Conservation (phyloP, 176 grass and related monocot genomes). For the Calamus simplicifolius region DNA sequence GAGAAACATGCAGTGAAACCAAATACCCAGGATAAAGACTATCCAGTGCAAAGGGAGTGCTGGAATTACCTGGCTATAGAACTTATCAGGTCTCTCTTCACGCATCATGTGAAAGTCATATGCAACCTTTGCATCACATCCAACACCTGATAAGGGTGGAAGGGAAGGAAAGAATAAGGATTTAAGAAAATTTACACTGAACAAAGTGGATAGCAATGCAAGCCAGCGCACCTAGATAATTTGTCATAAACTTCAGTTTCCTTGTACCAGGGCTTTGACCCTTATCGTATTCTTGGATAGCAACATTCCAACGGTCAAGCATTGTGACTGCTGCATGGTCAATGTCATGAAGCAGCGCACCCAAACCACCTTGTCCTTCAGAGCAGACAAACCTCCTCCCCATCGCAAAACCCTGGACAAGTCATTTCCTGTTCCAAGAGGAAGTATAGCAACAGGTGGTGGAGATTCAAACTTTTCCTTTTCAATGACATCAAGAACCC, state of each 20-base stretch:
- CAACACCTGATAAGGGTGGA: constrained; percentile 43
- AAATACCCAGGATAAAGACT: too few species aligned
- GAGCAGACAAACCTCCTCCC: constrained; percentile 81
- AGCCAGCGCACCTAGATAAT: constrained; percentile 64
- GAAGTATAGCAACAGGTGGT: constrained; percentile 89
- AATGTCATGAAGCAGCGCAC: constrained; percentile 61
- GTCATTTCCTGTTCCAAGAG: constrained; percentile 89
- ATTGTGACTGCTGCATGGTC: constrained; percentile 69
- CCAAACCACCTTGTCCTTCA: constrained; percentile 67
- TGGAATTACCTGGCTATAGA: constrained; percentile 66
- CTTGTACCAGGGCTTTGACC: constrained; percentile 33
- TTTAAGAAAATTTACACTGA: neutral
- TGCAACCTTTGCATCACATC: constrained; percentile 97
- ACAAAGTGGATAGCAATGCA: constrained; percentile 4
- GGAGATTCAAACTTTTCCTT: constrained; percentile 80
- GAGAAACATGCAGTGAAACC: too few species aligned
- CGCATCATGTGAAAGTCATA: constrained; percentile 80
- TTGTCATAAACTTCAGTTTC: constrained; percentile 86
- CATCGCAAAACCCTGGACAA: constrained; percentile 66
- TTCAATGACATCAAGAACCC: constrained; percentile 91
- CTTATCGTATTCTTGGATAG: constrained; percentile 46
- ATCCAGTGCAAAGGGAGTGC: too few species aligned
- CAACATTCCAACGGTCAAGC: constrained; percentile 87
- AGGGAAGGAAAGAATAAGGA: neutral
- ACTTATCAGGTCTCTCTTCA: constrained; percentile 80